Evolutionary conservation across 306 rosid species (phyloP).

Genomic region (Casuarina cunninghamiana): DNA sequence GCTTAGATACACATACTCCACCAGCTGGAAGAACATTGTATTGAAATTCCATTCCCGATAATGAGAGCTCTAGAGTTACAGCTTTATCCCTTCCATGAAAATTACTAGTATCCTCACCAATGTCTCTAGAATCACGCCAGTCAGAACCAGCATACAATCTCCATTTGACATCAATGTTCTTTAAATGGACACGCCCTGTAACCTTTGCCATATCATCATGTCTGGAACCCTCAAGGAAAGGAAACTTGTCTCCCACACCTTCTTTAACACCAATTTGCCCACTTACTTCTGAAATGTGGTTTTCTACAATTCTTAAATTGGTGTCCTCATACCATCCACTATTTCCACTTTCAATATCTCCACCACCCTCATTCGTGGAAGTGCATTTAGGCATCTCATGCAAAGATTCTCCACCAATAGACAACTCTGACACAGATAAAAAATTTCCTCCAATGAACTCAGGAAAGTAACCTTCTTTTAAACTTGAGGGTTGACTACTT

Average conservation of each 20-base stretch:
- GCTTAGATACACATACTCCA: slow-evolving; percentile 67
- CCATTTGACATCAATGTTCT: slow-evolving; percentile 77
- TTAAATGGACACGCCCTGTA: slow-evolving; percentile 69
- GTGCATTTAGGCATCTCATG: slow-evolving; percentile 41
- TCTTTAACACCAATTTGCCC: slow-evolving; percentile 30
- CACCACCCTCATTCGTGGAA: slow-evolving; percentile 37
- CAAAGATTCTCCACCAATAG: slow-evolving; percentile 47
- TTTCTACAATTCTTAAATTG: slow-evolving; percentile 60
- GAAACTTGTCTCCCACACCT: slow-evolving; percentile 36
- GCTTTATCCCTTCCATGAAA: slow-evolving; percentile 54
- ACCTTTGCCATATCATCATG: slow-evolving; percentile 34
- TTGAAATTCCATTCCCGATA: slow-evolving; percentile 71
- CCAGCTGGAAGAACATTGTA: slow-evolving; percentile 78
- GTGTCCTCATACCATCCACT: slow-evolving; percentile 74
- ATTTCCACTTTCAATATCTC: slow-evolving; percentile 54
- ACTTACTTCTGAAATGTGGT: slow-evolving; percentile 63
- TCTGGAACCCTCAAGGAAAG: slow-evolving; percentile 39
- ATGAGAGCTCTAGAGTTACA: slow-evolving; percentile 58
- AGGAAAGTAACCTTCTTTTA: slow-evolving; percentile 52
- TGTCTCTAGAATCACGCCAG: slow-evolving; percentile 47
- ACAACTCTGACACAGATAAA: slow-evolving; percentile 60
- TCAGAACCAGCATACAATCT: slow-evolving; percentile 83
- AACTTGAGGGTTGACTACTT: slow-evolving; percentile 50
- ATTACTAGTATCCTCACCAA: slow-evolving; percentile 37
- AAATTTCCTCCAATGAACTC: slow-evolving; percentile 74